Base-by-base conservation (phyloP, 2,329 filamentous ascomycete genomes). In the Cladosporium colombiae region DNA sequence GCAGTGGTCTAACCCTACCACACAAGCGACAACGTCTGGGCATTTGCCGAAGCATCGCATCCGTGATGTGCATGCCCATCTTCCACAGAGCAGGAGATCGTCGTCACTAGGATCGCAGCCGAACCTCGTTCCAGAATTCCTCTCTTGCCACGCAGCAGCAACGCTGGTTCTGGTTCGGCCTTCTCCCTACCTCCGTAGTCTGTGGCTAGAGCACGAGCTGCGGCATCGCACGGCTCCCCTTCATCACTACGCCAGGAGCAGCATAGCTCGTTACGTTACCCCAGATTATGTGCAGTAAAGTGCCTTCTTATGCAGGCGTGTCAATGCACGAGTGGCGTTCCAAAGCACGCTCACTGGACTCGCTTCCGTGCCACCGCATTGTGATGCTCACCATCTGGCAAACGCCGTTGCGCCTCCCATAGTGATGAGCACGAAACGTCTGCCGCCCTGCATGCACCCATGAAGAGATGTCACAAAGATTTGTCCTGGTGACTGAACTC, bases 191-290 rank as follows among this genome's bases (percentile, higher is more conserved):
- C 27, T 35, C 58, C 29, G 25, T 61, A 61, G 58, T 61, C 44
- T 58, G 35, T 44, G 31, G 58, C 40, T 44, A 40, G 21, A 40
- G 60, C 60, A 55, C 60, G 49, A 63, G 50, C 49, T 44, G 25
- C 60, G 60, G 60, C 60, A 46, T 56, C 50, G 60, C 49, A 23
- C 61, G 61, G 61, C 61, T 63, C 35, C 61, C 61, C 50, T 56
- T 63, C 50, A 31, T 23, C 23, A n/a, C 61, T 63, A 56, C 18
- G 27, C 61, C 50, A 3, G 35, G 50, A 56, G 16, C 21, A 35
- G 61, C 21, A 49, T 56, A 44, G 61, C 27, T 46, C 50, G 35
- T 33, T 63, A 55, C 50, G 61, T n/a, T 56, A 44, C 61, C 61
- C 61, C 61, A 55, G 61, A 63, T 63, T 63, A 62, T 62, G 33